These are phyloP conservation scores for Backusella westeae DNA, from an alignment of 192 early-diverging fungal genomes.

Conservation along the genomic window DNA sequence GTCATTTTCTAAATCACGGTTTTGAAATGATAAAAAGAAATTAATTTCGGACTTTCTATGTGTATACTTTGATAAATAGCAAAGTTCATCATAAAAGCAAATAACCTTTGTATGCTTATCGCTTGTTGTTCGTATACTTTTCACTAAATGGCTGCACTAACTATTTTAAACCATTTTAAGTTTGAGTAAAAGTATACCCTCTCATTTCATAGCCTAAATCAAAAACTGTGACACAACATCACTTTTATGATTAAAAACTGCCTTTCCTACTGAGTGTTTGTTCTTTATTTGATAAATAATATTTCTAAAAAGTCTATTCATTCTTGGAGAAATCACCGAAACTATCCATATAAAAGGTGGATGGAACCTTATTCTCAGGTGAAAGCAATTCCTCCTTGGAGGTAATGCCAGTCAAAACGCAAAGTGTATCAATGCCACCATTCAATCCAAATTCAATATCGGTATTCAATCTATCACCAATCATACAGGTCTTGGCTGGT, in stretches of 20 bases:
- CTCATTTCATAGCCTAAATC: too few species aligned
- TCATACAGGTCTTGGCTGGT: conserved; percentile 85
- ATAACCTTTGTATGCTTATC: not conserved
- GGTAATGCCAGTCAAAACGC: conserved; percentile 82
- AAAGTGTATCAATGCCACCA: conserved; percentile 83
- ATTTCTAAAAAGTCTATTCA: not conserved
- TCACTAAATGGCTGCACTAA: too few species aligned
- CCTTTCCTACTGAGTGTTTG: not conserved
- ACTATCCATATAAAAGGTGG: conserved; percentile 45
- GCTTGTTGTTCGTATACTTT: too few species aligned
- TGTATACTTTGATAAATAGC: not conserved
- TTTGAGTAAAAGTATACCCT: too few species aligned
- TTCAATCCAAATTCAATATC: conserved; percentile 93
- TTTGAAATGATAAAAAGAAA: not conserved
- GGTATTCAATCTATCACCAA: conserved; percentile 94
- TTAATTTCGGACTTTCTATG: not conserved
- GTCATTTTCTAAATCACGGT: too few species aligned
- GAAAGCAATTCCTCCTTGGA: not conserved
- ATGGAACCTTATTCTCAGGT: conserved; percentile 25
- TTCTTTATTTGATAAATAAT: not conserved
- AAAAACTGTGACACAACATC: not conserved
- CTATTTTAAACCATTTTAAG: too few species aligned
- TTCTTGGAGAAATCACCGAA: conserved; percentile 41
- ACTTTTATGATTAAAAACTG: not conserved
- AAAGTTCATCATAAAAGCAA: not conserved